Base-by-base conservation (phyloP, 169 alveolate species). In the Eimeria necatrix region DNA sequence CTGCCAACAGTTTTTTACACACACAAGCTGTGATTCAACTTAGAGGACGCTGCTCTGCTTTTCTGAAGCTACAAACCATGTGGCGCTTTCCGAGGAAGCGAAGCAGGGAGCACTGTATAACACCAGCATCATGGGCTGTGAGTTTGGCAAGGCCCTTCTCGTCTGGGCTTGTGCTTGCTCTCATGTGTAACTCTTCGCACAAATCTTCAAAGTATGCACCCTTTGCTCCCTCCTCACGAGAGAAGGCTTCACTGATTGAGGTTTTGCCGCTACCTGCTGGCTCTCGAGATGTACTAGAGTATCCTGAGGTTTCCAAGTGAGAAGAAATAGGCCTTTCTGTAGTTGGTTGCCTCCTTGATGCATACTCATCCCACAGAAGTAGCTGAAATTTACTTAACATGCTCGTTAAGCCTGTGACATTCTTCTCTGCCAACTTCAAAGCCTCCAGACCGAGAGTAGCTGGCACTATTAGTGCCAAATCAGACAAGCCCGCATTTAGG, bases 61-160 rank as follows among this genome's bases (percentile, higher is more conserved):
- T 32, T 2, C 3, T 32, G 41, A 32, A 32, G 41, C 41, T 32
- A 48, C 86, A 9, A 32, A 85, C 93, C 93, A 7, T 41, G 41
- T 59, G 93, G 80, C 93, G 93, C 70, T 85, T 85, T n/a, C 93
- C 93, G 24, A 85, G 93, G 61, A 85, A 85, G 93, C 93, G 93
- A 41, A 85, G 93, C n/a, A 85, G 93, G 48, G 93, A 26, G 60
- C 93, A 85, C 41, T 85, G 93, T 24, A 85, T 85, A 46, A 61
- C 53, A 4, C 93, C 81, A 0, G 93, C 93, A 61, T 85, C 93
- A 10, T 41, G 81, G n/a, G 93, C 93, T 16, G 22, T 60, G 32
- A 85, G 60, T 32, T 18, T 61, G 64, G 93, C 93, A 5, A 46
- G 3, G 68, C 61, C 81, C 26, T 60, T 78, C 51, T 60, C 93